Percentiles rank a stretch among this genome's conserved stretches.
These are phyloP conservation scores for Hericium coralloides DNA, from an alignment of 768 basidiomycete genomes.

Conservation along the genomic window DNA sequence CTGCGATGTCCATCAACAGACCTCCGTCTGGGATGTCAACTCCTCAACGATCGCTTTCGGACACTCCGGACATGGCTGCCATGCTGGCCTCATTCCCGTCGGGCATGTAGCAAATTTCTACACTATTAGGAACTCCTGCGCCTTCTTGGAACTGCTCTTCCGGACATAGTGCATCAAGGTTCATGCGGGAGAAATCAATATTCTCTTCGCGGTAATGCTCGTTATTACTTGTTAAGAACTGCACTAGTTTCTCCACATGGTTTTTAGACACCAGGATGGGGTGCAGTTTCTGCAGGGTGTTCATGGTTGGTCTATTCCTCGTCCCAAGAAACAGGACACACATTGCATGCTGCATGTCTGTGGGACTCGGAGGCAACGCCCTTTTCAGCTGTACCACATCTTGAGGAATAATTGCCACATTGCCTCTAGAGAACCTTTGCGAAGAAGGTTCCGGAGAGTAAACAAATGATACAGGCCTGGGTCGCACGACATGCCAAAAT, in stretches of 20 bases:
- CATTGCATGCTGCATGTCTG: not conserved
- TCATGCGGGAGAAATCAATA: not conserved
- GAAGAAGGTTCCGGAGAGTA: not conserved
- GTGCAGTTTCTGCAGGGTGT: not conserved
- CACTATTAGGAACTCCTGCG: not conserved
- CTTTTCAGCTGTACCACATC: not conserved
- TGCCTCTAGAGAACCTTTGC: not conserved
- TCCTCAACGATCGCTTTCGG: not conserved
- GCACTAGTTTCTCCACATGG: not conserved
- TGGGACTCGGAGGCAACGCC: not conserved
- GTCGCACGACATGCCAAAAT: not conserved
- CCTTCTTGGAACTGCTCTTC: not conserved
- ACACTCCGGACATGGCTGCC: not conserved
- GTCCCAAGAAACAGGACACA: not conserved
- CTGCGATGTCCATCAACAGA: not conserved
- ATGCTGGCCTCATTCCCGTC: not conserved
- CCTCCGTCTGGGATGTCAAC: not conserved
- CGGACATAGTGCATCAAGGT: not conserved
- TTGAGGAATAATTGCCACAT: not conserved
- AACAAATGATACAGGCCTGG: not conserved
- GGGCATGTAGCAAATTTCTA: not conserved
- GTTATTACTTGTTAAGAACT: not conserved
- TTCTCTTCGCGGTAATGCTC: not conserved
- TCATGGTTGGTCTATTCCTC: not conserved
- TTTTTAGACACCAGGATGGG: not conserved